Evolutionary conservation across 495 filamentous ascomycete genomes (phyloP).

Genomic region (Barbatosphaeria neglecta): DNA sequence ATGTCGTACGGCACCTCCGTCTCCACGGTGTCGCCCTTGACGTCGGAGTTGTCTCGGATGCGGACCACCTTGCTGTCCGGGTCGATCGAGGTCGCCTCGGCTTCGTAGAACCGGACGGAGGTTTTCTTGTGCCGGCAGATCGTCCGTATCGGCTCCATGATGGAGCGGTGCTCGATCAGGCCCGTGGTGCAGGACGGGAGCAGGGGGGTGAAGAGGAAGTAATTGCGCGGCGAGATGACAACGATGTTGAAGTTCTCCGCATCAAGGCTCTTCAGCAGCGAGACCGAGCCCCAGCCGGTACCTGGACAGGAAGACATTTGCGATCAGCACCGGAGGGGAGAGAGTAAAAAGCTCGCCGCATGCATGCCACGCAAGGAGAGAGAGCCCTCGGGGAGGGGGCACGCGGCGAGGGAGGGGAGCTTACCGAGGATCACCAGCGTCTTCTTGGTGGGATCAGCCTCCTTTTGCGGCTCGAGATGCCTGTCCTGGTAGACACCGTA

Average conservation of each 20-base stretch:
- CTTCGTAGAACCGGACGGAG: slow-evolving; percentile 92
- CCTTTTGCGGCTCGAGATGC: slow-evolving; percentile 68
- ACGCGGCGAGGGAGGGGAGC: slow-evolving; percentile 12
- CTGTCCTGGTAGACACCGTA: slow-evolving; percentile 74
- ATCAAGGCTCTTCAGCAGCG: slow-evolving; percentile 94
- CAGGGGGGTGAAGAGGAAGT: slow-evolving; percentile 98
- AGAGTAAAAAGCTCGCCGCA: not conserved
- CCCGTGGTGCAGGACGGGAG: slow-evolving; percentile 95
- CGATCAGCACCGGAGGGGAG: slow-evolving; percentile 3
- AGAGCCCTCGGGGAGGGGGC: no score
- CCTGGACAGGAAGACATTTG: slow-evolving; percentile 36
- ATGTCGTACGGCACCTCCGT: slow-evolving; percentile 96
- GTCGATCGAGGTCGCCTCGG: slow-evolving; percentile 94
- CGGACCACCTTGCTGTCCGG: slow-evolving; percentile 76
- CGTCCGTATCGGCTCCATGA: slow-evolving; percentile 97
- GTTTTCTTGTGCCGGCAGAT: slow-evolving; percentile 88
- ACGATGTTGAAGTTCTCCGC: slow-evolving; percentile 98
- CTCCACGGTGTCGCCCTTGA: slow-evolving; percentile 70
- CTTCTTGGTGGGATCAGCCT: slow-evolving; percentile 84
- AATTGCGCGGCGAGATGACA: slow-evolving; percentile 93
- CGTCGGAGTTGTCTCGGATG: slow-evolving; percentile 84
- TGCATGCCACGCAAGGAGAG: no score
- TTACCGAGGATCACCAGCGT: slow-evolving; percentile 92
- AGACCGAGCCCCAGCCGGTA: slow-evolving; percentile 93
- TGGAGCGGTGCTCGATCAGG: slow-evolving; percentile 94